Base-by-base conservation (phyloP, 345 rosid genomes). In the Pelargonium nanum region DNA sequence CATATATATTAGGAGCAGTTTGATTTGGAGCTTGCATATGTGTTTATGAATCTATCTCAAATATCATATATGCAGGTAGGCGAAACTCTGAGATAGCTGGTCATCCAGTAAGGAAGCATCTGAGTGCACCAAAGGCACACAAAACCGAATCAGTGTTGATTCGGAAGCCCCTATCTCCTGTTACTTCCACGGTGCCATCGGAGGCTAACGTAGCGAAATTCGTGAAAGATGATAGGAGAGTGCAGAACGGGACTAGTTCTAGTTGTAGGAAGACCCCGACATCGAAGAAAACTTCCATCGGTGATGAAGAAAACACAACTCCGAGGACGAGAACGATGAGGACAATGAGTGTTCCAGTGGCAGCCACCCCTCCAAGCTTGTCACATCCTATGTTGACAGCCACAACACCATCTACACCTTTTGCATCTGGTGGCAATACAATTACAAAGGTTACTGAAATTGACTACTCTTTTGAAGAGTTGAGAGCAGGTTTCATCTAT, bases 91-190 rank as follows among this genome's bases (percentile, higher is more conserved):
- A 81, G 73, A 74, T 80, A 62, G 63, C 60, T 67, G 78, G 84
- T 62, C 85, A 57, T 67, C 10, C 70, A 17, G 62, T 57, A 26
- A 65, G 79, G 73, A 79, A 74, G 71, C 75, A 70, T 7, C 19
- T 71, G 19, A 69, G 28, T 55, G 60, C 71, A 21, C 77, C 77
- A 8, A 80, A 71, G 64, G 55, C 68, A 12, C 55, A 40, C 7
- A 64, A 56, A 72, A 64, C 58, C 12, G 75, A 60, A 57, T 58
- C 85, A 19, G 65, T 68, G 17, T 26, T 66, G 63, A 57, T 57
- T 19, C 74, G 91, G 51, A 79, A 81, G 57, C 85, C 91, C 0
- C 86, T 87, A 32, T 83, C 91, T 57, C 85, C 91, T 5, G 70
- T 87, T 56, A 63, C 86, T 57, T 63, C 64, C 26, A 57, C 72